Evolutionary conservation across 441 rosid species (phyloP), one percentile per base, ranked within the genome.

Genomic region (Brassica balearica): DNA sequence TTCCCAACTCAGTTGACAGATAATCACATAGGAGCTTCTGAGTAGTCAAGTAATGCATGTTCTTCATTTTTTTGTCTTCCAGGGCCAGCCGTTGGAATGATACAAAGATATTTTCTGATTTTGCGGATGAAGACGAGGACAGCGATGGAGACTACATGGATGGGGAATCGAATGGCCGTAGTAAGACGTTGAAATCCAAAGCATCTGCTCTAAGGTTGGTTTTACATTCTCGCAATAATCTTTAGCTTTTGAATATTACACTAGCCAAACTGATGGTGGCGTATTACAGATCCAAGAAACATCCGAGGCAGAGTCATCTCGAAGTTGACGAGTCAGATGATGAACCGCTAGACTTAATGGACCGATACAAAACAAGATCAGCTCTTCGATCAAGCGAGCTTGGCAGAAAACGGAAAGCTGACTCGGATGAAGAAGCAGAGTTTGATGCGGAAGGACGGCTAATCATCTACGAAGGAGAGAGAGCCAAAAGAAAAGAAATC

Each of bases 41-140:
- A 27, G 69, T 53, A 8, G 61, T 73, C 53, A 62, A 27, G 36
- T 68, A 72, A 69, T 67, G 17, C 59, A 8, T 53, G 22, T 72
- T 72, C 73, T 51, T 76, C 8, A 2, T 29, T 0, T 72, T n/a
- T 43, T n/a, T 77, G 55, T 70, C 14, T 19, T 66, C 73, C 89
- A 92, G 98, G 91, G 81, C 73, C 71, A 96, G 99, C 86, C 84
- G 85, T 74, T 96, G 99, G 99, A 93, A 93, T 85, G 97, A 92
- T 86, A 87, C 98, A 20, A 93, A 86, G 80, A 88, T 93, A 86
- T 96, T 93, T 83, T 93, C 97, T 38, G 98, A 93, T 80, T 88
- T 85, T 76, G 92, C 81, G 62, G 91, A 89, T 78, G 97, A 85
- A 76, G 88, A 79, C 46, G 86, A 86, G 32, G 89, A 82, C 74